Base-by-base conservation (phyloP, 192 early-diverging fungal species). In the Backusella westeae region DNA sequence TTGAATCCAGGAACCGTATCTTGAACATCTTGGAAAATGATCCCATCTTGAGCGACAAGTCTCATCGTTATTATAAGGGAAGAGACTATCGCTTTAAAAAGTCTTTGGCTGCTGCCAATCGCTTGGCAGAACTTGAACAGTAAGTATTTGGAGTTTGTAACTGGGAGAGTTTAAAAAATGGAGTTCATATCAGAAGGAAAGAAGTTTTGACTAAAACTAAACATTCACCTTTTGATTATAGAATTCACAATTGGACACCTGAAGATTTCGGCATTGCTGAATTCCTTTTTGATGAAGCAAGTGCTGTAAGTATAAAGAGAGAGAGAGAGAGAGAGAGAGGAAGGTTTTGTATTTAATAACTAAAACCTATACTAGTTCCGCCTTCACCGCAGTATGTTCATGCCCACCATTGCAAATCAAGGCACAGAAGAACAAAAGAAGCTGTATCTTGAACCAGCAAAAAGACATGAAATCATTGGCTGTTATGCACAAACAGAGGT, bases 401-500 rank as follows among this genome's bases (percentile, higher is more conserved):
- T 94, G 69, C 94, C 95, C 6, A 92, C 92, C 1, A 80, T 96
- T 46, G 82, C 85, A 77, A 89, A 85, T 70, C 94, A 94, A 75
- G 92, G 89, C 15, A 91, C 89, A 0, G 85, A 86, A 23, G 95
- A 94, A 84, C 95, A 96, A 81, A 81, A 91, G 59, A 85, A 89
- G 67, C 72, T 90, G 72, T 96, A 93, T 77, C 83, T 94, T 34
- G 84, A 87, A 78, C 91, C 90, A 19, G 94, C 94, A 8, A 72
- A 85, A 36, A 80, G 85, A 36, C 91, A 94, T 81, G 88, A 92
- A 78, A 93, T 96, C 66, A 91, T 95, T 74, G 94, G 94, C 23
- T 95, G 93, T 83, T 96, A 95, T 69, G 93, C 94, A 53, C 95
- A 96, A 78, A 96, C 95, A 1, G 95, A 96, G 84, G 86, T 96